Evolutionary conservation across 768 basidiomycete genomes (phyloP), one percentile per base, ranked within the genome.

Genomic region (Russula abietina): DNA sequence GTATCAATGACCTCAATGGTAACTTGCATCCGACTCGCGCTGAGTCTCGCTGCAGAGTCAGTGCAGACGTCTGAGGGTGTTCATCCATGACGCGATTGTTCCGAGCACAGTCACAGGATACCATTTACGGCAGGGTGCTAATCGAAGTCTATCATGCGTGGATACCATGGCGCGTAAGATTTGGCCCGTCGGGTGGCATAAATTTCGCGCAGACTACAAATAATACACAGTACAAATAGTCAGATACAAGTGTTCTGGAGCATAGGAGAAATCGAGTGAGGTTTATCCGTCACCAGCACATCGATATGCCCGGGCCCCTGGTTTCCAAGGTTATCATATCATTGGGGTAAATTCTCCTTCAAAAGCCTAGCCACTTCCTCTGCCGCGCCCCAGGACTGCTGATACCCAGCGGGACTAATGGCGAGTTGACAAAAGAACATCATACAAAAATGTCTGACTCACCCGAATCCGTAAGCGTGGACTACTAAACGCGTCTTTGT

Each of bases 401-500:
- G 71, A 54, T 70, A 72, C 14, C 71, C 71, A 9, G 71, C 69
- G n/a, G 67, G 55, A n/a, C 71, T 72, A 38, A 60, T 10, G 33
- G 41, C 19, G 24, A 39, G 19, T 46, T 41, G 45, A 39, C 28
- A 6, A 24, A 57, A 55, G 11, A 22, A 43, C 17, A 65, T 51
- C 64, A 65, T 70, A 59, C 50, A 68, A 70, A 33, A 24, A 11
- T 16, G 6, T 68, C 55, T 9, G 16, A 49, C 78, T 58, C 46
- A 80, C 80, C 84, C 84, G 41, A 85, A 81, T 7, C 84, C 84
- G 70, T 86, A 86, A 28, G 83, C 81, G 72, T 86, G 84, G 22
- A 83, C 75, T 2, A 84, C 78, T 14, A 67, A 62, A 68, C 75
- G 70, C 26, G 69, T 62, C 52, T 69, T 67, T 55, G 38, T 43